These are phyloP conservation scores for Tremella mesenterica DNA, from an alignment of 768 basidiomycete species.

Conservation along the genomic window DNA sequence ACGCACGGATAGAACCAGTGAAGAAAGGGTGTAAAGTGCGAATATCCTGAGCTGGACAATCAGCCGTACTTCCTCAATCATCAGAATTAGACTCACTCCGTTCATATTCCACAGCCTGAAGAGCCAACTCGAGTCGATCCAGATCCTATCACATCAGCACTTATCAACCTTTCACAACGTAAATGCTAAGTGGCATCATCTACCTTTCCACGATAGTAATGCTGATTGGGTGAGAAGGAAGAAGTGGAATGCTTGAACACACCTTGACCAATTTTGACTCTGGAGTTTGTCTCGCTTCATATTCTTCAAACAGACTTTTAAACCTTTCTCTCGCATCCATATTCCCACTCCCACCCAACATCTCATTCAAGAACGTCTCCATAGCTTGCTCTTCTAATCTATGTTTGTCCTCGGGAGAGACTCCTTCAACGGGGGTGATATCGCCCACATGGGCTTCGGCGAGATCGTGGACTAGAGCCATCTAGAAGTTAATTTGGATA, in stretches of 20 bases:
- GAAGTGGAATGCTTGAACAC: not conserved
- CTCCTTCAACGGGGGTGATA: conserved; percentile 80
- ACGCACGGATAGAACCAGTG: conserved; percentile 31
- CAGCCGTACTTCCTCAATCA: not conserved
- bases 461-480: conserved; percentile 86
- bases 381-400: conserved; percentile 64
- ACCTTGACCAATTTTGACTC: conserved; percentile 45
- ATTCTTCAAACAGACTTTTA: conserved; percentile 42
- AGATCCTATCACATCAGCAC: conserved; percentile 26
- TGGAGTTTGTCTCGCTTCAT: conserved; percentile 43
- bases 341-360: conserved; percentile 52
- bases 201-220: too few relatives aligned
- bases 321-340: conserved; percentile 40
- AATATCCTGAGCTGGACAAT: conserved; percentile 35
- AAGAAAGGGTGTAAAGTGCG: conserved; percentile 38
- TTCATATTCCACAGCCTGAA: conserved; percentile 45
- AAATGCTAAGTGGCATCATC: too few relatives aligned
- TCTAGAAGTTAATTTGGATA: conserved; percentile 65
- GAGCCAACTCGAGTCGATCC: conserved; percentile 43
- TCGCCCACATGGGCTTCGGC: conserved; percentile 97
- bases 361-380: conserved; percentile 76
- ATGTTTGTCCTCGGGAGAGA: conserved; percentile 70
- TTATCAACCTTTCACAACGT: not conserved
- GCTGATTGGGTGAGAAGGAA: too few relatives aligned
- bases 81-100: conserved; percentile 32